These are phyloP conservation scores for Paramecium sonneborni DNA, from an alignment of 73 alveolate genomes.

Conservation along the genomic window DNA sequence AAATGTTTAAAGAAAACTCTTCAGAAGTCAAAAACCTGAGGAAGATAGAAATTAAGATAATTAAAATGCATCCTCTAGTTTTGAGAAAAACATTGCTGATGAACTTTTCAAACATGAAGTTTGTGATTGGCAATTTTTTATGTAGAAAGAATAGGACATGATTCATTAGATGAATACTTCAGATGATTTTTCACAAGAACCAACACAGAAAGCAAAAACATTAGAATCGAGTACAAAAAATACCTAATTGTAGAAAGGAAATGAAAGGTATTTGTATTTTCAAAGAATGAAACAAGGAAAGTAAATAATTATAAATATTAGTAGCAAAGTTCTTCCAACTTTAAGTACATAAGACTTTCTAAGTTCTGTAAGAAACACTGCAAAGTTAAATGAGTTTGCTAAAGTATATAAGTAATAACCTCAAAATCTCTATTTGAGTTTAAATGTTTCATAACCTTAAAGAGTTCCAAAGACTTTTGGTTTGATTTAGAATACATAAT, in stretches of 20 bases:
- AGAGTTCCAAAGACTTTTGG: conserved; percentile 35
- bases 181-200: neutral
- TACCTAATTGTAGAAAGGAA: neutral
- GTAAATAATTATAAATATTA: neutral
- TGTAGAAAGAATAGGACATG: conserved; percentile 25
- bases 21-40: neutral
- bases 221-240: neutral
- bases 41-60: neutral
- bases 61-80: neutral
- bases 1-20: neutral
- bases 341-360: neutral
- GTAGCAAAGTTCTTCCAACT: neutral
- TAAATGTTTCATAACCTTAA: neutral
- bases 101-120: neutral
- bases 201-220: neutral
- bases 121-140: conserved; percentile 3
- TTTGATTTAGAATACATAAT: neutral
- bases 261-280: neutral
- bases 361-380: neutral
- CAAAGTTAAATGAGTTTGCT: neutral
- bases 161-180: neutral
- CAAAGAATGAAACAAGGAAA: conserved; percentile 31
- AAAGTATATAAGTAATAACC: conserved; percentile 13
- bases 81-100: neutral
- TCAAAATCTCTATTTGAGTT: neutral